Evolutionary conservation across 1,139 yeast species (phyloP), one percentile per base, ranked within the genome.

Genomic region (Kurtzmaniella quercitrusa): DNA sequence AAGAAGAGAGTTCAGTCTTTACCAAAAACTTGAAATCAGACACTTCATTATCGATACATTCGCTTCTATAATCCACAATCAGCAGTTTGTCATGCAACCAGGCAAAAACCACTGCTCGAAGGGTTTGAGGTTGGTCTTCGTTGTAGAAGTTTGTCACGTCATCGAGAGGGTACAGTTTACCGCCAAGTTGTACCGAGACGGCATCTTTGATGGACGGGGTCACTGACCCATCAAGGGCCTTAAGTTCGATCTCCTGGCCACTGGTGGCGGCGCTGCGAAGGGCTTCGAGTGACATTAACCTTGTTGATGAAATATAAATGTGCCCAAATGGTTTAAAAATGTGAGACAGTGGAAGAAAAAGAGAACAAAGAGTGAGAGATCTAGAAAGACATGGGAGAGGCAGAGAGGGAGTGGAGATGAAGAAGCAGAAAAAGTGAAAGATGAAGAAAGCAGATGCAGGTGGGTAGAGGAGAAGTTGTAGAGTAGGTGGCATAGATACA

Each of bases 11-110:
- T 57, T 91, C 96, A 3, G 91, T 83, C 63, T 95, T 83, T 52
- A 89, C 95, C 61, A 88, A 68, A 59, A 93, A 91, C 49, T 89
- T 82, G 61, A 94, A 79, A 52, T 88, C 88, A 3, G 80, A 72
- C 36, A 91, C 74, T 3, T 79, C 77, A 42, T 76, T 68, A 43
- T 77, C 78, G 50, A 81, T 82, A 53, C 96, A 87, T 42, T 78
- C 82, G 19, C 82, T 77, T 50, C 89, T 78, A 59, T 93, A 91
- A 47, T 90, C 96, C 11, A 96, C 84, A 42, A 90, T 85, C 37
- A 85, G 79, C 33, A 85, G 73, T 46, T 87, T 90, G 48, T 79
- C 82, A 51, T 81, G 80, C 27, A 83, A 51, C 94, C 96, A 93
- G 52, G 95, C 86, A 58, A 89, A 89, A 34, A 82, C 75, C 3